These are phyloP conservation scores for Oleoguttula mirabilis DNA, from an alignment of 495 filamentous ascomycete species.

Conservation along the genomic window DNA sequence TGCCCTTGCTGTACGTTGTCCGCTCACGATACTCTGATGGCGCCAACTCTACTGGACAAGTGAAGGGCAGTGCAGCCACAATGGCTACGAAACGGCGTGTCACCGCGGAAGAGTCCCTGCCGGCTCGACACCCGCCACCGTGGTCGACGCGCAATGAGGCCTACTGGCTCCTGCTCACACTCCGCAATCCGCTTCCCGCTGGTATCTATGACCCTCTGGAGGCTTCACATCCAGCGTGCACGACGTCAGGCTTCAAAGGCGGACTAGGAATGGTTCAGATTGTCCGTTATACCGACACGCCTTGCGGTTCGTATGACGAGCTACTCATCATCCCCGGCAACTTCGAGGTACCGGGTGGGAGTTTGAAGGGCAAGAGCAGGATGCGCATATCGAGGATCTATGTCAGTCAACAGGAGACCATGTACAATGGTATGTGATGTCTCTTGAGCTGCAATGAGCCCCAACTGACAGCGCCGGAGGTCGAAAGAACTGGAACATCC, in stretches of 20 bases:
- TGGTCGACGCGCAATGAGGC: constrained; percentile 16
- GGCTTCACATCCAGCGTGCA: constrained; percentile 4
- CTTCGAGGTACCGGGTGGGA: constrained; percentile 26
- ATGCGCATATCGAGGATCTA: constrained; percentile 37
- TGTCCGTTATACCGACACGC: constrained; percentile 38
- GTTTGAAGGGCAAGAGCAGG: constrained; percentile 20
- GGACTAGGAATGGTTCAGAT: constrained; percentile 38
- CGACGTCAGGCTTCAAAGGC: constrained; percentile 29
- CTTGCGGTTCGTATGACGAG: constrained; percentile 42
- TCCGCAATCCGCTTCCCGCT: constrained; percentile 10
- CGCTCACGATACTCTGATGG: no score
- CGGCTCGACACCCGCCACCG: no score
- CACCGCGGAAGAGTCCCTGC: no score
- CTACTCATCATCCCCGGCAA: constrained; percentile 35
- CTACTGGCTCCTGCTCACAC: constrained; percentile 19
- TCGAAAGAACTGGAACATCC: constrained; percentile 40
- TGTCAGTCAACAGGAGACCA: constrained; percentile 37
- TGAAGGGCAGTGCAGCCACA: no score
- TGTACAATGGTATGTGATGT: constrained; percentile 27
- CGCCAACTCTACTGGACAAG: no score
- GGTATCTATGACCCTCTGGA: constrained; percentile 22
- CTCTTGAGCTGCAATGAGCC: neutral
- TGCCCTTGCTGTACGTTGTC: no score
- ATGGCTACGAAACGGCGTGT: no score
- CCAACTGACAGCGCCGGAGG: constrained; percentile 18